Conservation (phyloP, 768 basidiomycete genomes). For the Psilocybe cubensis region DNA sequence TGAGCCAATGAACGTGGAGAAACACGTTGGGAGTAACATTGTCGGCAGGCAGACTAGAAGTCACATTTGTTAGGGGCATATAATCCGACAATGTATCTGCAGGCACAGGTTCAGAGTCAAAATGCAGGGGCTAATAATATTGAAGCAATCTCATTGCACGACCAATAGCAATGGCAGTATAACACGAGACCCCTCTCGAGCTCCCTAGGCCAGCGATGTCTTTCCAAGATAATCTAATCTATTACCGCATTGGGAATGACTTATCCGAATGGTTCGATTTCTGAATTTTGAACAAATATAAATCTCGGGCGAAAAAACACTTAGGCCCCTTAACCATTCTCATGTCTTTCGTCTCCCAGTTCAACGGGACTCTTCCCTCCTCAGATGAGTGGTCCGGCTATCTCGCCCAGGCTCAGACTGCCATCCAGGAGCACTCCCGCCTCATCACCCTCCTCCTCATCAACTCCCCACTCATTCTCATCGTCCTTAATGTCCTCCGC, state of each 20-base stretch:
- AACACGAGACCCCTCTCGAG: not conserved
- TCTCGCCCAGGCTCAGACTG: constrained; percentile 42
- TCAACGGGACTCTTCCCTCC: constrained; percentile 42
- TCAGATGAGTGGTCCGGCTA: constrained; percentile 49
- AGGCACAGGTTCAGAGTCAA: too few relatives aligned
- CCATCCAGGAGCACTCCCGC: constrained; percentile 39
- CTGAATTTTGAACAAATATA: constrained; percentile 24
- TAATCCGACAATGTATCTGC: too few relatives aligned
- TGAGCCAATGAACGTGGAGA: too few relatives aligned
- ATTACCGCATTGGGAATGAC: constrained; percentile 16
- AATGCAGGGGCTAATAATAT: too few relatives aligned
- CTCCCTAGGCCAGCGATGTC: not conserved
- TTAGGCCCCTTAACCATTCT: constrained; percentile 6
- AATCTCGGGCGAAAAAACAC: constrained; percentile 15
- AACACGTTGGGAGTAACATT: too few relatives aligned
- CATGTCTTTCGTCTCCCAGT: constrained; percentile 40
- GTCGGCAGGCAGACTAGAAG: too few relatives aligned
- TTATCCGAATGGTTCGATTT: constrained; percentile 38
- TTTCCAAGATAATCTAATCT: constrained; percentile 16
- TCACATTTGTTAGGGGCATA: too few relatives aligned
- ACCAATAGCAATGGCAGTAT: too few relatives aligned
- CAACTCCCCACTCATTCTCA: constrained; percentile 68
- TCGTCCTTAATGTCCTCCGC: constrained; percentile 74
- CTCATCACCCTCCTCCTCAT: constrained; percentile 53
- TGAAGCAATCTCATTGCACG: too few relatives aligned